These are phyloP conservation scores for Acarospora socialis DNA, from an alignment of 2,329 filamentous ascomycete species.

Conservation along the genomic window DNA sequence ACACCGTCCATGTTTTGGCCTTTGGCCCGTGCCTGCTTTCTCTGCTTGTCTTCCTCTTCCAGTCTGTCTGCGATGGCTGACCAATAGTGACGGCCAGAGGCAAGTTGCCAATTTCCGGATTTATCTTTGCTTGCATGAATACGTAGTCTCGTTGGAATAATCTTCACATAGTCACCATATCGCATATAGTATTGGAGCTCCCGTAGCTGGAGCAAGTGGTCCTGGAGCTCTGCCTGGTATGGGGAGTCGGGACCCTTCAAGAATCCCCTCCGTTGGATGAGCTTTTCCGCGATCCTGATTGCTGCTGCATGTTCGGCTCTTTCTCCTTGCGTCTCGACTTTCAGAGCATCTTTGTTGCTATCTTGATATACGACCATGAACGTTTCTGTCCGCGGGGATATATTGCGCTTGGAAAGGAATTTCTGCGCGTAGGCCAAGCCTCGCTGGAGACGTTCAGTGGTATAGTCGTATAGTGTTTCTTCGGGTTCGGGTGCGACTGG, in stretches of 20 bases:
- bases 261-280: conserved; percentile 5
- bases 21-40: conserved; percentile 2
- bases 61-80: conserved; percentile 4
- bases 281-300: conserved; percentile 3
- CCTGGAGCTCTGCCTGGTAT: conserved; percentile 4
- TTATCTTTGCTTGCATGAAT: conserved; percentile 6
- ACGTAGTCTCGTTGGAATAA: conserved; percentile 6
- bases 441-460: conserved; percentile 4
- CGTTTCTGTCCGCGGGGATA: conserved; percentile 2
- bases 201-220: conserved; percentile 5
- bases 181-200: conserved; percentile 6
- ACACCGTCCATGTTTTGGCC: conserved; percentile 1
- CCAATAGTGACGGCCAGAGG: conserved; percentile 4
- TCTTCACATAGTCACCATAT: conserved; percentile 7
- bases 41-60: conserved; percentile 1
- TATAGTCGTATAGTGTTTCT: conserved; percentile 1
- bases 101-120: conserved; percentile 2
- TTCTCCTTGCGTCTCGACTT: neutral
- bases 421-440: conserved; percentile 4
- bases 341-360: conserved; percentile 4
- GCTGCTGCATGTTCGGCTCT: conserved; percentile 1
- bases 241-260: conserved; percentile 3
- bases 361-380: conserved; percentile 5
- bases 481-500: conserved; percentile 2
- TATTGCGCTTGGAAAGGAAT: conserved; percentile 2